These are phyloP conservation scores for Pestalotiopsis sp. DNA, from an alignment of 2,329 filamentous ascomycete genomes.

Conservation along the genomic window DNA sequence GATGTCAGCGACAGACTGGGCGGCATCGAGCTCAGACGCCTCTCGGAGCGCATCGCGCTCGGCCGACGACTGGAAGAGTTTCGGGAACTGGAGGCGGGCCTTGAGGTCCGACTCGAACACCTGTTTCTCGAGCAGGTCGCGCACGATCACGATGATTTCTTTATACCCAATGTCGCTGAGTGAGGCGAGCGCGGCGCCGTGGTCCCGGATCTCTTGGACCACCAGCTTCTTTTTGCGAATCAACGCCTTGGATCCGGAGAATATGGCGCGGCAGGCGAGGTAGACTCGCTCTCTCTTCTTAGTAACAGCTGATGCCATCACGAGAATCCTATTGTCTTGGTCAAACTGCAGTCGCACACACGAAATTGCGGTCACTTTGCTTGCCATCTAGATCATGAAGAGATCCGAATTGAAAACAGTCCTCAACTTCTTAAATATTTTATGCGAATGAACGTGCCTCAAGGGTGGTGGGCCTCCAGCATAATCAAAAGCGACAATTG, in stretches of 20 bases:
- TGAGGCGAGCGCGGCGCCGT: background rate
- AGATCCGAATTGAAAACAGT: background rate
- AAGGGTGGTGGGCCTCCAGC: background rate
- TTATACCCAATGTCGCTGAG: background rate
- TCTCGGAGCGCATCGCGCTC: slow-evolving; percentile 28
- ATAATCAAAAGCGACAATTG: background rate
- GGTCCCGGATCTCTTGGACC: background rate
- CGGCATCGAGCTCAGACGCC: slow-evolving; percentile 25
- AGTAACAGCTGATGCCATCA: background rate
- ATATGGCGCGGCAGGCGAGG: slow-evolving; percentile 27
- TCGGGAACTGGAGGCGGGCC: slow-evolving; percentile 36
- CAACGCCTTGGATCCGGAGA: slow-evolving; percentile 25
- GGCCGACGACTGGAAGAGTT: slow-evolving; percentile 30
- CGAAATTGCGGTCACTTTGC: background rate
- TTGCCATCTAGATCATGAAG: background rate
- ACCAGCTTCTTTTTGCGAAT: slow-evolving; percentile 20
- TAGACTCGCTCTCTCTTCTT: slow-evolving; percentile 28
- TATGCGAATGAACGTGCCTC: background rate
- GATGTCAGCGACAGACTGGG: background rate
- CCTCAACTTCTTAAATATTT: background rate
- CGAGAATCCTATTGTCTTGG: background rate
- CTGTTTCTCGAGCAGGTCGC: slow-evolving; percentile 24
- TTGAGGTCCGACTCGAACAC: slow-evolving; percentile 35
- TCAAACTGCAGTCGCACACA: background rate
- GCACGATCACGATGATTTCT: slow-evolving; percentile 22